These are phyloP conservation scores for Neurospora crassa DNA, from an alignment of 2,329 filamentous ascomycete genomes.

Conservation along the genomic window DNA sequence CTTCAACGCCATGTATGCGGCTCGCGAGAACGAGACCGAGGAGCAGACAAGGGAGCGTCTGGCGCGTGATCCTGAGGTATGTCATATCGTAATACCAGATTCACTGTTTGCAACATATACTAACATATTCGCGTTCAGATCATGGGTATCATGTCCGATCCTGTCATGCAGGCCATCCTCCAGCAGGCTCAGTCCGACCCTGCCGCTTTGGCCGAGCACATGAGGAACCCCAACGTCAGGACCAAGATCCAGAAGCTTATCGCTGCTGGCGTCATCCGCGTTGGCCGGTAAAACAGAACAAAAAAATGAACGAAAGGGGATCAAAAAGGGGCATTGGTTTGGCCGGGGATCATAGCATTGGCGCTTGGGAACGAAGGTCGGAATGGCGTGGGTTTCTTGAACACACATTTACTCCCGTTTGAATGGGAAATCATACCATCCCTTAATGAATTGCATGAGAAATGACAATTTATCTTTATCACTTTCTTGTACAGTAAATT, in stretches of 20 bases:
- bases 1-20: conserved; percentile 77
- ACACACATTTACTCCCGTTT: not conserved
- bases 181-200: conserved; percentile 95
- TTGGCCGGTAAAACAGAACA: conserved; percentile 36
- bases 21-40: conserved; percentile 89
- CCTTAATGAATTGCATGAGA: conserved; percentile 15
- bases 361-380: not conserved
- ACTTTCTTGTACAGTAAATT: not conserved
- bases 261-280: conserved; percentile 81
- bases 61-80: conserved; percentile 80
- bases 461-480: conserved; percentile 7
- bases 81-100: conserved; percentile 22
- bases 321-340: not conserved
- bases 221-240: conserved; percentile 80
- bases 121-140: conserved; percentile 43
- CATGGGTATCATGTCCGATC: conserved; percentile 84
- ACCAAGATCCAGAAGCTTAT: conserved; percentile 92
- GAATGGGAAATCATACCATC: not conserved
- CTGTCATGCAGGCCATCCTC: conserved; percentile 94
- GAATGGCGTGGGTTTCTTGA: not conserved
- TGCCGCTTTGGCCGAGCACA: conserved; percentile 88
- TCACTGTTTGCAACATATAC: conserved; percentile 3
- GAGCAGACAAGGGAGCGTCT: conserved; percentile 90
- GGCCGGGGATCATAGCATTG: not conserved
- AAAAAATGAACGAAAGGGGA: conserved; percentile 13